These are phyloP conservation scores for Guillardia theta DNA, from an alignment of 78 protist species.

Conservation along the genomic window DNA sequence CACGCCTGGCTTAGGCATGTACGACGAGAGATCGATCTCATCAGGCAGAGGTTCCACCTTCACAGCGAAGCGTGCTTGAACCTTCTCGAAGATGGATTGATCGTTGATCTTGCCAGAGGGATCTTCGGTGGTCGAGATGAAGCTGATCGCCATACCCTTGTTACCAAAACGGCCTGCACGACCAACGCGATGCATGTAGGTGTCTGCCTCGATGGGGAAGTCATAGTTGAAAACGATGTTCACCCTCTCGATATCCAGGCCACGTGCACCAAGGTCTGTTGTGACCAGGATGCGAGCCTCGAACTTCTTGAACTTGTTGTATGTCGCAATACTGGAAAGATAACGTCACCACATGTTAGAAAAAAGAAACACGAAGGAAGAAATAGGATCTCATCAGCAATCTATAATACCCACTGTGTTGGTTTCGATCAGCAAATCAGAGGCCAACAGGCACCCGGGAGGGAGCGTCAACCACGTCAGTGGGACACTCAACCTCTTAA, in stretches of 20 bases:
- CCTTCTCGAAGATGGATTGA: conserved; percentile 66
- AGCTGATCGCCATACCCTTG: conserved; percentile 98
- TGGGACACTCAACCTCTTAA: neutral
- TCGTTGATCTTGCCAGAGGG: conserved; percentile 55
- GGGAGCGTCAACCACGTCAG: neutral
- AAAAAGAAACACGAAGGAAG: too few relatives aligned
- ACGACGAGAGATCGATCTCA: conserved; percentile 73
- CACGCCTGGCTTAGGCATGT: conserved; percentile 66
- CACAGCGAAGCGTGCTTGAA: conserved; percentile 95
- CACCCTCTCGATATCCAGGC: conserved; percentile 97
- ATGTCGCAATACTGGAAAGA: conserved; percentile 61
- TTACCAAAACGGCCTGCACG: conserved; percentile 99
- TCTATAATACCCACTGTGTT: too few relatives aligned
- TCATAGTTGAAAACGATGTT: conserved; percentile 98
- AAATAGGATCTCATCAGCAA: too few relatives aligned
- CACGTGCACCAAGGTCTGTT: conserved; percentile 97
- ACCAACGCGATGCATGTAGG: conserved; percentile 96
- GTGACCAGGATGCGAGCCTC: conserved; percentile 94
- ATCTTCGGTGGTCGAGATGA: conserved; percentile 55
- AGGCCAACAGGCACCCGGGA: neutral
- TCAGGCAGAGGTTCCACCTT: conserved; percentile 80
- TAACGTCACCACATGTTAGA: too few relatives aligned
- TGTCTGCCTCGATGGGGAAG: conserved; percentile 92
- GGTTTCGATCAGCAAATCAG: neutral
- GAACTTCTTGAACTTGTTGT: conserved; percentile 92